These are phyloP conservation scores for Fusarium circinatum DNA, from an alignment of 2,329 filamentous ascomycete species.

Conservation along the genomic window DNA sequence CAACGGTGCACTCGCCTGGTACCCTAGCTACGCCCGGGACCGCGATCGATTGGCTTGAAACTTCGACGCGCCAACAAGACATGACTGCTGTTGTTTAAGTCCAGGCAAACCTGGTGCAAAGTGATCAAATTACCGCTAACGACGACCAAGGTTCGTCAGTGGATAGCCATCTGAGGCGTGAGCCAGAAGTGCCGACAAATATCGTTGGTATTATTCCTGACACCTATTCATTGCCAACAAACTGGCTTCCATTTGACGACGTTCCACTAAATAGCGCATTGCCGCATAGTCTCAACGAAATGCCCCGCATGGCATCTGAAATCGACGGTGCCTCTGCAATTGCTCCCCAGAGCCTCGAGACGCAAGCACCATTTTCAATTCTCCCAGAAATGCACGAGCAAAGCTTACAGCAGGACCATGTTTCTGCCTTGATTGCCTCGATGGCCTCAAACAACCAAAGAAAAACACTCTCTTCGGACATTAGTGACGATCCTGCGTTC, in stretches of 20 bases:
- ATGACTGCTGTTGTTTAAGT: not conserved
- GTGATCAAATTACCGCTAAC: not conserved
- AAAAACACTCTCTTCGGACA: not conserved
- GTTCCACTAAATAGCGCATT: not conserved
- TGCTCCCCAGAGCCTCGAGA: not conserved
- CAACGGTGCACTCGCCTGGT: not conserved
- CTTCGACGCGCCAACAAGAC: not conserved
- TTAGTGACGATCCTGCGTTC: not conserved
- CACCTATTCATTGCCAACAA: not conserved
- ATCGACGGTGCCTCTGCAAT: not conserved
- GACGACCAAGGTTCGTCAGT: not conserved
- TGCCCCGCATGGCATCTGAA: not conserved
- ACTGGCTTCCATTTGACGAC: not conserved
- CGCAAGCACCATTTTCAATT: not conserved
- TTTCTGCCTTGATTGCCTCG: not conserved
- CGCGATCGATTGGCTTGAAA: not conserved
- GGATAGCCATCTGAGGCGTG: not conserved
- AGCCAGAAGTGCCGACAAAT: not conserved
- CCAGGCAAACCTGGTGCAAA: not conserved
- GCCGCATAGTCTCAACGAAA: fast-evolving
- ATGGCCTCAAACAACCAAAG: not conserved
- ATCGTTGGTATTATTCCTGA: not conserved
- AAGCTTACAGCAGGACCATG: not conserved
- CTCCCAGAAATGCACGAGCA: not conserved
- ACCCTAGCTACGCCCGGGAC: not conserved